Percentiles rank a stretch among this genome's conserved stretches.
Conservation (phyloP, 371 early-diverging fungal genomes). For the Haplosporangium sp. region DNA sequence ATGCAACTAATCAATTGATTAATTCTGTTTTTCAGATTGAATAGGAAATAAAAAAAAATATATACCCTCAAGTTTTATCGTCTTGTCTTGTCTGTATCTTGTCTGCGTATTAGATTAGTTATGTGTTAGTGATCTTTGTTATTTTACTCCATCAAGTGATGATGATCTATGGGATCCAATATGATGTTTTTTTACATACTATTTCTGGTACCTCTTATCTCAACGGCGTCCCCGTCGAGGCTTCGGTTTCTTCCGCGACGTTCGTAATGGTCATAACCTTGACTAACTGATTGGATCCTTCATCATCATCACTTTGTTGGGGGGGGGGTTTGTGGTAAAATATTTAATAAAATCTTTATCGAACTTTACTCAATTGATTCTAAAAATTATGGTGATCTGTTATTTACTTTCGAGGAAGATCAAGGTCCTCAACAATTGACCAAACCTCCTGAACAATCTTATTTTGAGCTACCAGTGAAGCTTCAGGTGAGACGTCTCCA, state of each 20-base stretch:
- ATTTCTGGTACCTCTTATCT: slow-evolving; percentile 57
- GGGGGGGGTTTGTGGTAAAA: neutral
- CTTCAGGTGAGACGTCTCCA: slow-evolving; percentile 41
- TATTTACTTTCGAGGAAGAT: slow-evolving; percentile 37
- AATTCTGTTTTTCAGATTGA: neutral
- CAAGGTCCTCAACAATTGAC: slow-evolving; percentile 51
- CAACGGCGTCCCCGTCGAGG: slow-evolving; percentile 53
- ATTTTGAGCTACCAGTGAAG: slow-evolving; percentile 27
- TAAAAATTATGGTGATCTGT: neutral
- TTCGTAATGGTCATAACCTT: slow-evolving; percentile 45
- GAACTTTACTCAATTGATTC: neutral
- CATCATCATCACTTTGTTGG: slow-evolving; percentile 18
- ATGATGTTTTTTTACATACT: slow-evolving; percentile 47
- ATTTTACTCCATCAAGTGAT: neutral
- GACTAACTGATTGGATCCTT: slow-evolving; percentile 51
- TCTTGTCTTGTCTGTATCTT: neutral
- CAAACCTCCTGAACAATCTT: slow-evolving; percentile 55
- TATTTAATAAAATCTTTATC: neutral
- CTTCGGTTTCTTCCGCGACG: slow-evolving; percentile 50
- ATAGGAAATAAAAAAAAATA: neutral
- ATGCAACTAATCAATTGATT: neutral
- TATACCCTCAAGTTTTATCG: neutral
- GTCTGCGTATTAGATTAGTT: too few relatives aligned
- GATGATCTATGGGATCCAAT: slow-evolving; percentile 23
- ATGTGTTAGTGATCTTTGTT: slow-evolving; percentile 8